A percentile compares a stretch with the other conserved stretches of the same genome.
Conservation (phyloP, 768 basidiomycete species). For the Crucibulum laeve region DNA sequence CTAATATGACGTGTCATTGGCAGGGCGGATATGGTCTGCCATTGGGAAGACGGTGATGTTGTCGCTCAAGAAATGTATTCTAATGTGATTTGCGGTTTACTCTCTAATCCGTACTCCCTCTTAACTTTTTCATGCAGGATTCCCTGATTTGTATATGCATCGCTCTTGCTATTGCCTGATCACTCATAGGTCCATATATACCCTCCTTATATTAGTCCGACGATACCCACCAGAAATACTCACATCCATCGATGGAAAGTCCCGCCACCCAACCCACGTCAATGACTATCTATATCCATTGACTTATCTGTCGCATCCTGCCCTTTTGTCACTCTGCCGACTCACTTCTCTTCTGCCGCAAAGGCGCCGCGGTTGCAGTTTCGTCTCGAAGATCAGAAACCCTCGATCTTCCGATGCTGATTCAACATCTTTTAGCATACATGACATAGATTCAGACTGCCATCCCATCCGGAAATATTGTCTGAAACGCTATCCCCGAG, state of each 20-base stretch:
- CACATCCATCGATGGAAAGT: slow-evolving; percentile 16
- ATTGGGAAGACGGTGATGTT: slow-evolving; percentile 84
- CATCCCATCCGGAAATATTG: background rate
- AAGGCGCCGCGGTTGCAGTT: slow-evolving; percentile 24
- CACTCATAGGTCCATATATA: slow-evolving; percentile 11
- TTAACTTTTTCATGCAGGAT: slow-evolving; percentile 44
- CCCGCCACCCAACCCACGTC: slow-evolving; percentile 7
- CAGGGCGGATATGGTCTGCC: slow-evolving; percentile 79
- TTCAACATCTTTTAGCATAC: background rate
- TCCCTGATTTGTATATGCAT: slow-evolving; percentile 50
- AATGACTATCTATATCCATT: background rate
- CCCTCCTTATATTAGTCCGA: slow-evolving; percentile 13
- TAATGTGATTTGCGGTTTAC: slow-evolving; percentile 50
- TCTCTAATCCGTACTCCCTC: slow-evolving; percentile 7
- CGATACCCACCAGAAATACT: slow-evolving; percentile 18
- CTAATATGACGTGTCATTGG: slow-evolving; percentile 1
- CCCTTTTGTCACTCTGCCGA: slow-evolving; percentile 8
- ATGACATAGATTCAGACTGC: background rate
- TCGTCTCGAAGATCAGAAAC: slow-evolving; percentile 31
- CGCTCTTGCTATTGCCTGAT: slow-evolving; percentile 41
- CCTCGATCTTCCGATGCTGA: slow-evolving; percentile 12
- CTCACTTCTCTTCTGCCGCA: slow-evolving; percentile 21
- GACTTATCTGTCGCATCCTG: slow-evolving; percentile 2
- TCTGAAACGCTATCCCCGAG: background rate
- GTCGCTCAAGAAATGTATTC: slow-evolving; percentile 75